These are phyloP conservation scores for Podosphaera xanthii DNA, from an alignment of 2,329 filamentous ascomycete genomes.

Conservation along the genomic window DNA sequence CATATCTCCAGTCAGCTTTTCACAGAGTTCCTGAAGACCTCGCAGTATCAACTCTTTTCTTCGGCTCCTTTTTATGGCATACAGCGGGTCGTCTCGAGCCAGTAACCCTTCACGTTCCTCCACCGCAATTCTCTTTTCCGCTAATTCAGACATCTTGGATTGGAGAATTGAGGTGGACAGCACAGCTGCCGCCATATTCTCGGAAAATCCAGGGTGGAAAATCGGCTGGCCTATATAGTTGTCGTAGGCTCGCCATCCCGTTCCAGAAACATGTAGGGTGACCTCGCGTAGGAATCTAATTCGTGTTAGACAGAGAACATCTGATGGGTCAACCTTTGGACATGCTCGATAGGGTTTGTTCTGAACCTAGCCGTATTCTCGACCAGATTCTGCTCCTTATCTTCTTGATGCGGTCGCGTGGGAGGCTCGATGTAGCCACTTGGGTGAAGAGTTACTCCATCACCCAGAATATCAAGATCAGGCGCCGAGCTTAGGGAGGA, in stretches of 20 bases:
- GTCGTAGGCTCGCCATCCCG: conserved; percentile 90
- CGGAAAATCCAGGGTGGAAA: conserved; percentile 79
- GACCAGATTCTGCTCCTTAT: conserved; percentile 47
- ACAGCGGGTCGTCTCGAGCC: conserved; percentile 29
- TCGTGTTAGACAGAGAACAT: background rate
- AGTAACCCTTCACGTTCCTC: conserved; percentile 58
- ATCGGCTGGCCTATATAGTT: conserved; percentile 74
- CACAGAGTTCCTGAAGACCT: conserved; percentile 57
- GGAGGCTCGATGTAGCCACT: conserved; percentile 38
- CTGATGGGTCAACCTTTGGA: conserved; percentile 2
- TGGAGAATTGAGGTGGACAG: conserved; percentile 55
- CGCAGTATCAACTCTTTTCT: conserved; percentile 43
- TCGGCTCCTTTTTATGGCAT: conserved; percentile 27
- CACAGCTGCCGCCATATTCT: conserved; percentile 65
- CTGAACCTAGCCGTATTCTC: conserved; percentile 76
- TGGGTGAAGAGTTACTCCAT: conserved; percentile 52
- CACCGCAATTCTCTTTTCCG: conserved; percentile 46
- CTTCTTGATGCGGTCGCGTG: conserved; percentile 22
- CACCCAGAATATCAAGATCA: conserved; percentile 56
- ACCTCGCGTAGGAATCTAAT: conserved; percentile 75
- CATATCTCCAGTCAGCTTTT: conserved; percentile 79
- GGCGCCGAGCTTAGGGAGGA: conserved; percentile 31
- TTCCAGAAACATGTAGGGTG: conserved; percentile 74
- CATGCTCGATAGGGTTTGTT: conserved; percentile 36
- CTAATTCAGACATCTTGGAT: conserved; percentile 51